phyloP scores from a whole-genome alignment of 768 basidiomycete genomes.

The Boletus eberwhitei region DNA sequence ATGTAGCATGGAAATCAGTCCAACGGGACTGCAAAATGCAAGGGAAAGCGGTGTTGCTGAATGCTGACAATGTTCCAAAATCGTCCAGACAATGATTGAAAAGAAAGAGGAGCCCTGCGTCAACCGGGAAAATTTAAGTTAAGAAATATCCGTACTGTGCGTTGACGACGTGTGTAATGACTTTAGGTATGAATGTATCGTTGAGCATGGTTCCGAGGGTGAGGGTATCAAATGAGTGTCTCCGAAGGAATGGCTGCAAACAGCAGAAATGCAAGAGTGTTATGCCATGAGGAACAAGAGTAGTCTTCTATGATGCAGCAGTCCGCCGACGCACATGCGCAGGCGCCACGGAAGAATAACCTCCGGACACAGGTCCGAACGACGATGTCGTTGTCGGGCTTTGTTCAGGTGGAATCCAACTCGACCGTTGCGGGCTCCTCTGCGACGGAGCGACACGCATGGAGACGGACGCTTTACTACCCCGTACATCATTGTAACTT shows the following conservation, averaged over 20 bases:
- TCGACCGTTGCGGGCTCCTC: slow-evolving; percentile 20
- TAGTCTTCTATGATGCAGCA: slow-evolving; percentile 18
- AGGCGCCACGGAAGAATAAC: slow-evolving; percentile 12
- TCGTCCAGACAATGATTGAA: slow-evolving; percentile 17
- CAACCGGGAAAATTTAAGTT: slow-evolving; percentile 15
- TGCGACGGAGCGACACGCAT: slow-evolving; percentile 8
- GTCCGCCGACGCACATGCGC: slow-evolving; percentile 17
- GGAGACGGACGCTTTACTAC: slow-evolving; percentile 7
- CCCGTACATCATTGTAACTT: slow-evolving; percentile 17
- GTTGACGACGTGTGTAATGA: slow-evolving; percentile 10
- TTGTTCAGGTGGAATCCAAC: slow-evolving; percentile 24
- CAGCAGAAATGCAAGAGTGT: slow-evolving; percentile 9
- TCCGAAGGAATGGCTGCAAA: slow-evolving; percentile 16
- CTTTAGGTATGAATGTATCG: slow-evolving; percentile 16
- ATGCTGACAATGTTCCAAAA: slow-evolving; percentile 12
- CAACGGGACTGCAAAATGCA: slow-evolving; percentile 15
- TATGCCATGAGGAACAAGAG: background rate
- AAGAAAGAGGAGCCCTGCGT: background rate
- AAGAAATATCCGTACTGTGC: slow-evolving; percentile 24
- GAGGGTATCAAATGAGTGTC: slow-evolving; percentile 30
- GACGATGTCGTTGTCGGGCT: slow-evolving; percentile 8
- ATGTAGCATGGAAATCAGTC: slow-evolving; percentile 15
- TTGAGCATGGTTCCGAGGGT: slow-evolving; percentile 14
- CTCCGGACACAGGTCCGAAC: slow-evolving; percentile 15
- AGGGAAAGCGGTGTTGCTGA: slow-evolving; percentile 3